These are phyloP conservation scores for Umbilicus rupestris DNA, from an alignment of 164 flowering plant species.

Conservation along the genomic window DNA sequence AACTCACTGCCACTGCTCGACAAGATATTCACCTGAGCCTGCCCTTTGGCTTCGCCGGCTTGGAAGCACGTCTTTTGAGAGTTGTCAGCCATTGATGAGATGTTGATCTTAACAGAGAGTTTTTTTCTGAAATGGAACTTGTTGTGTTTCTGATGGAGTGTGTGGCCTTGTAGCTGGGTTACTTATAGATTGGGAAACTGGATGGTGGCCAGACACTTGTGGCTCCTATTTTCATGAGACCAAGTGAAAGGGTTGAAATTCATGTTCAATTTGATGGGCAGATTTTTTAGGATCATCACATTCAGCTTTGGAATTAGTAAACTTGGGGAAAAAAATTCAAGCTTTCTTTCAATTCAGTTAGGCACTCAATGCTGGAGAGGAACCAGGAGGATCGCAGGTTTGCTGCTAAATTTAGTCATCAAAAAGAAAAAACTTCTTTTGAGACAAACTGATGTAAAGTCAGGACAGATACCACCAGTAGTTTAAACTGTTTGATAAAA, in stretches of 20 bases:
- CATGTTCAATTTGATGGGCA: background rate
- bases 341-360: background rate
- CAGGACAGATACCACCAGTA: no score
- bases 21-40: conserved; percentile 22
- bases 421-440: no score
- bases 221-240: background rate
- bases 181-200: background rate
- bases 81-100: conserved; percentile 7
- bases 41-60: conserved; percentile 43
- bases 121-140: background rate
- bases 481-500: no score
- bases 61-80: conserved; percentile 20
- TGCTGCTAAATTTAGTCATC: background rate
- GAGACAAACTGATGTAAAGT: no score
- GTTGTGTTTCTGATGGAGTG: background rate
- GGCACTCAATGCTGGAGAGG: background rate
- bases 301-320: background rate
- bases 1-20: background rate
- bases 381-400: background rate
- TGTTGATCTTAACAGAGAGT: background rate
- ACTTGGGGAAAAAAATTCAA: background rate
- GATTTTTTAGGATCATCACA: background rate
- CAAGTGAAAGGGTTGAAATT: background rate
- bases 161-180: background rate
- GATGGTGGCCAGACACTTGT: background rate